These are phyloP conservation scores for Dipteronia dyeriana DNA, from an alignment of 345 rosid genomes.

Conservation along the genomic window DNA sequence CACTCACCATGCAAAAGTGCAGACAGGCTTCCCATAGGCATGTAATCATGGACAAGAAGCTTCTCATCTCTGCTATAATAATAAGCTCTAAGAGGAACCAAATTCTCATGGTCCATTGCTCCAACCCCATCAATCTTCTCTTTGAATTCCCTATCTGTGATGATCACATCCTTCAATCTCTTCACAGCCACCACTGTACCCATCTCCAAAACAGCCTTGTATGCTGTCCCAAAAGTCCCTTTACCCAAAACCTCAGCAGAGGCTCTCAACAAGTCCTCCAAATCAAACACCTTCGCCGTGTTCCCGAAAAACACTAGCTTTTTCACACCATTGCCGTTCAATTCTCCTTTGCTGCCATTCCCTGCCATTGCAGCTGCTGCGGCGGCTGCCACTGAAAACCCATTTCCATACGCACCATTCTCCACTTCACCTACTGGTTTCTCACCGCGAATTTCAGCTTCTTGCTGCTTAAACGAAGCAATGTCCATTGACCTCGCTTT, in stretches of 20 bases:
- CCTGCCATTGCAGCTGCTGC: conserved; percentile 39
- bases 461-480: conserved; percentile 61
- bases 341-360: conserved; percentile 33
- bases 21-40: conserved; percentile 98
- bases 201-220: conserved; percentile 85
- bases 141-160: conserved; percentile 68
- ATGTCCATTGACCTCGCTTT: conserved; percentile 66
- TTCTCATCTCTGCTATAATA: conserved; percentile 93
- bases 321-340: conserved; percentile 40
- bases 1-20: conserved; percentile 86
- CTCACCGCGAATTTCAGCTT: conserved; percentile 49
- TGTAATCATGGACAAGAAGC: conserved; percentile 92
- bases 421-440: conserved; percentile 57
- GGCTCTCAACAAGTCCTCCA: conserved; percentile 94
- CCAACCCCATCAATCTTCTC: conserved; percentile 90
- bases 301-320: conserved; percentile 81
- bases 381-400: conserved; percentile 27
- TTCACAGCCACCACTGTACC: conserved; percentile 84
- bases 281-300: conserved; percentile 61
- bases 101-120: conserved; percentile 81
- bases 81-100: conserved; percentile 88
- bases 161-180: conserved; percentile 86
- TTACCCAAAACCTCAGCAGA: conserved; percentile 98
- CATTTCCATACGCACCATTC: conserved; percentile 40
- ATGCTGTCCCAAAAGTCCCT: conserved; percentile 97